Percentiles rank a stretch among this genome's conserved stretches.
phyloP scores from a whole-genome alignment of 257 asterid species.

The Cynanchum wilfordii region DNA sequence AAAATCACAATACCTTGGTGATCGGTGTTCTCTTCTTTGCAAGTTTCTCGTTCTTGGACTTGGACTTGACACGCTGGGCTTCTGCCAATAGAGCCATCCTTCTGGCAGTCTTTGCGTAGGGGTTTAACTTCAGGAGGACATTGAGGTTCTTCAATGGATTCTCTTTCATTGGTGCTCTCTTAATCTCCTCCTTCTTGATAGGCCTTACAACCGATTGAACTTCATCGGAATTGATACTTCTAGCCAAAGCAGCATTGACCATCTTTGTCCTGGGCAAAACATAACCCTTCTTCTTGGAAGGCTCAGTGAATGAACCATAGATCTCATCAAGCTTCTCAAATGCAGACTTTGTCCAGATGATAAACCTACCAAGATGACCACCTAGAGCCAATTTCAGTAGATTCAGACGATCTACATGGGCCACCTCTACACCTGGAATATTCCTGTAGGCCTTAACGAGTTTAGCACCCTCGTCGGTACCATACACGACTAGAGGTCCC shows the following conservation, averaged over 20 bases:
- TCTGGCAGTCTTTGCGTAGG: slow-evolving; percentile 73
- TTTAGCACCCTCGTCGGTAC: slow-evolving; percentile 68
- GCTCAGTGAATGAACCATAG: slow-evolving; percentile 63
- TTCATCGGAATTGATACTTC: slow-evolving; percentile 83
- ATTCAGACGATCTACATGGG: too few species aligned
- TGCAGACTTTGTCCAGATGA: too few species aligned
- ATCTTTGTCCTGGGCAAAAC: slow-evolving; percentile 67
- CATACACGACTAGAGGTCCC: slow-evolving; percentile 73
- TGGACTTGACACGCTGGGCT: slow-evolving; percentile 67
- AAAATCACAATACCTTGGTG: slow-evolving; percentile 53
- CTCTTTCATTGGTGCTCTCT: slow-evolving; percentile 67
- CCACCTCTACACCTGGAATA: slow-evolving; percentile 63
- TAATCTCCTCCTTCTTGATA: slow-evolving; percentile 59
- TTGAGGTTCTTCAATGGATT: slow-evolving; percentile 70
- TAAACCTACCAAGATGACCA: too few species aligned
- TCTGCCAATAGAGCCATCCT: slow-evolving; percentile 79
- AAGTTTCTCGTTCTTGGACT: slow-evolving; percentile 69
- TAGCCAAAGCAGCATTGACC: slow-evolving; percentile 79
- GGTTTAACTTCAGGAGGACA: slow-evolving; percentile 68
- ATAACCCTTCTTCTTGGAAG: slow-evolving; percentile 62
- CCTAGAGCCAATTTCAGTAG: too few species aligned
- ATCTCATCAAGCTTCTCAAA: slow-evolving; percentile 70
- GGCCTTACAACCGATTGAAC: slow-evolving; percentile 86
- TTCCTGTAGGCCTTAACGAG: slow-evolving; percentile 74
- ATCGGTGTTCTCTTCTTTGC: slow-evolving; percentile 58